A percentile compares a stretch with the other conserved stretches of the same genome.
These are phyloP conservation scores for Stromatinia cepivora DNA, from an alignment of 2,329 filamentous ascomycete species.

Conservation along the genomic window DNA sequence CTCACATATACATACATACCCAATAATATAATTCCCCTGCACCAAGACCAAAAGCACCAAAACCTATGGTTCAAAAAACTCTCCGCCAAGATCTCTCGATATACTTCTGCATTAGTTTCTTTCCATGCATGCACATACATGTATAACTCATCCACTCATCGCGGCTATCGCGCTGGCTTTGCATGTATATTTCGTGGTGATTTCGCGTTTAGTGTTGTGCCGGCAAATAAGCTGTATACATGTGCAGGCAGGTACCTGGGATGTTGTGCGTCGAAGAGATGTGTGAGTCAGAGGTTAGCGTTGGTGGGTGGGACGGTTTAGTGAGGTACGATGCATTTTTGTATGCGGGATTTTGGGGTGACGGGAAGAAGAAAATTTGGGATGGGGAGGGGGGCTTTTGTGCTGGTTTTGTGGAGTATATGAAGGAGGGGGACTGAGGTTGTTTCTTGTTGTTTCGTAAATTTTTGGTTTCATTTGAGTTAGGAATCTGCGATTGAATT, in stretches of 20 bases:
- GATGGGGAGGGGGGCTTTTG: not conserved
- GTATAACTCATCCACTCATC: constrained; percentile 11
- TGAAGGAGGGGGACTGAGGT: constrained; percentile 16
- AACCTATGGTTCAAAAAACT: no score
- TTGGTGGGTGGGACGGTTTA: not conserved
- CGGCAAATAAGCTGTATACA: no score
- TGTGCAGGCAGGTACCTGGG: not conserved
- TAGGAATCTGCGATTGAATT: not conserved
- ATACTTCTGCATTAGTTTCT: no score
- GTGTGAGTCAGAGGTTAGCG: constrained; percentile 19
- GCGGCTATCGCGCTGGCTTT: constrained; percentile 2
- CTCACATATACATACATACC: no score
- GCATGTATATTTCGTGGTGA: not conserved
- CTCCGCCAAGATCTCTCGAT: no score
- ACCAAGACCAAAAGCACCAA: no score
- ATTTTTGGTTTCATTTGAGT: constrained; percentile 6
- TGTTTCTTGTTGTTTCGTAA: not conserved
- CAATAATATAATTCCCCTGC: no score
- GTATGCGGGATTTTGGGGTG: not conserved
- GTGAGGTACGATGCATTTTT: not conserved
- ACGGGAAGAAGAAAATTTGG: not conserved
- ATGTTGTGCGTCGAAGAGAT: not conserved
- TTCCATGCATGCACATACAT: not conserved
- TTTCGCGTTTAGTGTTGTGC: constrained; percentile 16
- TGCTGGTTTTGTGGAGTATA: not conserved